Base-by-base conservation (phyloP, 495 filamentous ascomycete genomes). In the Penicillium canariense region DNA sequence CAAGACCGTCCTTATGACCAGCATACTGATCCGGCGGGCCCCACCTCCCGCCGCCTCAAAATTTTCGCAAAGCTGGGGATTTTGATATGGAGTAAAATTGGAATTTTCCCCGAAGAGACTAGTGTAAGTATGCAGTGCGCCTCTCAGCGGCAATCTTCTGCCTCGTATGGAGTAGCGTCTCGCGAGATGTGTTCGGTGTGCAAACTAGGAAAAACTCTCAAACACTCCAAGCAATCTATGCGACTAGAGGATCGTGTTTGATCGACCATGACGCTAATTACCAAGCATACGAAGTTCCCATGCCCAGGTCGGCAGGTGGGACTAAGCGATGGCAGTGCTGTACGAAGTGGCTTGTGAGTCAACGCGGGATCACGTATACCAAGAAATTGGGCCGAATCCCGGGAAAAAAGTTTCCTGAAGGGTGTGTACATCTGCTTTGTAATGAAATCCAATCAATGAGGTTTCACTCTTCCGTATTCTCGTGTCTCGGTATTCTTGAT, bases 341-440 rank as follows among this genome's bases (percentile, higher is more conserved):
- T 48, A 57, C 58, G 48, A 50, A 30, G 53, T 52, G 57, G 57
- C 57, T 56, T 56, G 40, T 20, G 46, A 34, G 26, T 48, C 46
- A 35, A 18, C 27, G 25, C 48, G 48, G 35, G 26, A 25, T 43
- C 14, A 23, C 3, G 17, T 17, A 46, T 27, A 25, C 43, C 38
- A 42, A 46, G 26, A 22, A 27, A 46, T 27, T 46, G 12, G 10
- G 25, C n/a, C 18, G 7, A 23, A 48, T 5, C 10, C 45, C 22
- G 32, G 45, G 30, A 48, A 34, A 23, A 10, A 2, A 17, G n/a
- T 18, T 14, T 7, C 1, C 25, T 25, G 20, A 42, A 42, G 20
- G 38, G 38, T 22, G 38, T 42, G 5, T 17, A 23, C 26, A 25
- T 32, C 27, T 48, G 12, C 26, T 22, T 25, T 48, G 45, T 28